Conservation (phyloP, 2,329 filamentous ascomycete genomes). For the Fusarium sublunatum region DNA sequence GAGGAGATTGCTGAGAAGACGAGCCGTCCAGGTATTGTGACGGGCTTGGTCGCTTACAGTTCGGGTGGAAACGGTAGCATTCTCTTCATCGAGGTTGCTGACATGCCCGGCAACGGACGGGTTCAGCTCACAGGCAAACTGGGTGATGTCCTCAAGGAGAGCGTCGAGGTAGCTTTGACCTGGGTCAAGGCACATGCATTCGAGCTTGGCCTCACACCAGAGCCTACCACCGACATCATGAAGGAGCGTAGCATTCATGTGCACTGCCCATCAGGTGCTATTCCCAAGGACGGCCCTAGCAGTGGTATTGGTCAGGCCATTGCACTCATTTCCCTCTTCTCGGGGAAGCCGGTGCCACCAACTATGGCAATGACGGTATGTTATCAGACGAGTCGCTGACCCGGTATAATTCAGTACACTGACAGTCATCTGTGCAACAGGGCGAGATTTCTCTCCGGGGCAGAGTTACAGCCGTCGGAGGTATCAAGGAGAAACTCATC, state of each 20-base stretch:
- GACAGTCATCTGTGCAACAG: conserved; percentile 52
- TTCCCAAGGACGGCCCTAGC: conserved; percentile 90
- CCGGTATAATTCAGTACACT: conserved; percentile 36
- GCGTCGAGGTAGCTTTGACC: conserved; percentile 92
- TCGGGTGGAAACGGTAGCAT: conserved; percentile 94
- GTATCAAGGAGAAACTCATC: conserved; percentile 99
- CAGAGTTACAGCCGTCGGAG: conserved; percentile 91
- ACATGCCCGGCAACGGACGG: conserved; percentile 92
- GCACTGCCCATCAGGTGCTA: conserved; percentile 93
- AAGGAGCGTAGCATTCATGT: conserved; percentile 94
- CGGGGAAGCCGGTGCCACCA: conserved; percentile 84
- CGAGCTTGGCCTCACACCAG: conserved; percentile 84
- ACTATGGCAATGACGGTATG: conserved; percentile 93
- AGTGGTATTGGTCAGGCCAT: conserved; percentile 95
- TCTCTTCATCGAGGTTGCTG: conserved; percentile 96
- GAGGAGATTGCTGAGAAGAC: conserved; percentile 93
- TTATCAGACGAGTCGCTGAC: conserved; percentile 36
- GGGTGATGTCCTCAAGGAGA: conserved; percentile 96
- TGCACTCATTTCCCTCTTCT: conserved; percentile 90
- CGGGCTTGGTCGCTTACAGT: conserved; percentile 93
- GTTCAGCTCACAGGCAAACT: conserved; percentile 97
- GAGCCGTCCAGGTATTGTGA: conserved; percentile 89
- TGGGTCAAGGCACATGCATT: conserved; percentile 98
- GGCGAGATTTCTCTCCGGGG: conserved; percentile 83
- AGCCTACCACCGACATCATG: conserved; percentile 92